Evolutionary conservation across 169 alveolate genomes (phyloP).

Genomic region (Plasmodium sp.): DNA sequence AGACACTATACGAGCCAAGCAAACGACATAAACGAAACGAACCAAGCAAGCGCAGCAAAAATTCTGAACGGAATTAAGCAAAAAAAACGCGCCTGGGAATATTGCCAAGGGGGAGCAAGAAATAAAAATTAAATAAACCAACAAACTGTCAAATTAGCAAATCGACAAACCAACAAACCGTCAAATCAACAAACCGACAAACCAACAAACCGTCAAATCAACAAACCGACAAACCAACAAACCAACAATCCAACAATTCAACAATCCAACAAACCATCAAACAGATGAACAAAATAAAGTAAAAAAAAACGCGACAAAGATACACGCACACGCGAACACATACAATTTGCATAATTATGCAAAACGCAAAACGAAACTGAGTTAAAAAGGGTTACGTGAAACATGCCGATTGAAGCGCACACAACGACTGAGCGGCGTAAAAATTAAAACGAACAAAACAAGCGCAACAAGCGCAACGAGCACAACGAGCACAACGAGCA

Average conservation of each 20-base stretch:
- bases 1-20: background rate
- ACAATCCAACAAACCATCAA: background rate
- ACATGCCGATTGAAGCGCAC: background rate
- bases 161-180: background rate
- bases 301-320: background rate
- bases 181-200: background rate
- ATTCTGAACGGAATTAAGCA: background rate
- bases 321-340: background rate
- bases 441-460: background rate
- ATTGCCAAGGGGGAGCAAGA: background rate
- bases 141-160: background rate
- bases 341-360: background rate
- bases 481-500: background rate
- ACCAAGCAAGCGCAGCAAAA: background rate
- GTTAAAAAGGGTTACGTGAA: background rate
- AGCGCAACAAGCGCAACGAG: background rate
- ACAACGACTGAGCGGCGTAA: background rate
- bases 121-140: background rate
- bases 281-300: background rate
- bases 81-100: background rate
- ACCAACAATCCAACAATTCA: background rate
- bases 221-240: background rate
- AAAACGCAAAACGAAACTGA: background rate
- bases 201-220: background rate
- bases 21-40: background rate